A percentile compares a stretch with the other conserved stretches of the same genome.
These are phyloP conservation scores for Metarhizium sp. DNA, from an alignment of 2,329 filamentous ascomycete species.

Conservation along the genomic window DNA sequence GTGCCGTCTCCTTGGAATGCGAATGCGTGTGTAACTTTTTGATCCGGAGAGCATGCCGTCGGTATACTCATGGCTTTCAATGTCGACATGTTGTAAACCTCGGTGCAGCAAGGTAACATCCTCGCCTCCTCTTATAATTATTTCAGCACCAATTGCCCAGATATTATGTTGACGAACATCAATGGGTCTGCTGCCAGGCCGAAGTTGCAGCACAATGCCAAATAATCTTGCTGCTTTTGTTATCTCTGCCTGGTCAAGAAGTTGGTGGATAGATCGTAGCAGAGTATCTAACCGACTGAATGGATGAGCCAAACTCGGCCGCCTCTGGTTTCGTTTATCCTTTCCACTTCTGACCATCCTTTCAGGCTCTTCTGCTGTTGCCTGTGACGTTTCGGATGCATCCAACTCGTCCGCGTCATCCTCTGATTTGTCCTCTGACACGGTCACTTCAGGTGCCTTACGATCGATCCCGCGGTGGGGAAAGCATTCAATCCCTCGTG, in stretches of 20 bases:
- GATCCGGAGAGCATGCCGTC: background rate
- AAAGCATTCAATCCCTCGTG: slow-evolving; percentile 33
- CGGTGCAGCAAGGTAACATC: slow-evolving; percentile 10
- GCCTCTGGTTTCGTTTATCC: background rate
- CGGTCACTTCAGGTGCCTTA: background rate
- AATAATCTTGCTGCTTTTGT: slow-evolving; percentile 64
- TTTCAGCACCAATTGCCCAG: slow-evolving; percentile 80
- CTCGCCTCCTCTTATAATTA: slow-evolving; percentile 58
- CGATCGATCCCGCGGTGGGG: slow-evolving; percentile 35
- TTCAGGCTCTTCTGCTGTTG: background rate
- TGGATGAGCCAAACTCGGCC: slow-evolving; percentile 11
- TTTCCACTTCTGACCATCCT: background rate
- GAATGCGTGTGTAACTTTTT: background rate
- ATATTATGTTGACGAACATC: slow-evolving; percentile 61
- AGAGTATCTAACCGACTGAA: slow-evolving; percentile 54
- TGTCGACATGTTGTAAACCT: background rate
- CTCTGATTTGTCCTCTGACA: slow-evolving; percentile 3
- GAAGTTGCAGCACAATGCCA: slow-evolving; percentile 58
- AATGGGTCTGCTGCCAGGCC: slow-evolving; percentile 31
- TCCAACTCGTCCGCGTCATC: background rate
- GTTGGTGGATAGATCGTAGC: slow-evolving; percentile 61
- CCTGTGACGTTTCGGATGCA: background rate
- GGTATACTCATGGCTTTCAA: background rate
- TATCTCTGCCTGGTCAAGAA: slow-evolving; percentile 62
- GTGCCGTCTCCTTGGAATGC: slow-evolving; percentile 26